Conservation (phyloP, 306 rosid genomes). For the Quercus dentata region DNA sequence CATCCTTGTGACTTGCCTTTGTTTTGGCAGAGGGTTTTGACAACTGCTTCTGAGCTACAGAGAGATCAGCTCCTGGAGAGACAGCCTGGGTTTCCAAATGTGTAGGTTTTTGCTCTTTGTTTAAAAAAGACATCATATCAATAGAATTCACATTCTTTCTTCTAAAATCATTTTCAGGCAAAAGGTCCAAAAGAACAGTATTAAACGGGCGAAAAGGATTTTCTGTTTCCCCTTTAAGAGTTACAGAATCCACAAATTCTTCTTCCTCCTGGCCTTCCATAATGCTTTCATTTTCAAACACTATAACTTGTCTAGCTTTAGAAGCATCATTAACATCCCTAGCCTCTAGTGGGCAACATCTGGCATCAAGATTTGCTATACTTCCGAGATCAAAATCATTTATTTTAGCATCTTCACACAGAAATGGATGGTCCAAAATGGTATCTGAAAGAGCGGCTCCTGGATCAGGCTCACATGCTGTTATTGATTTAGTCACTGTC, state of each 20-base stretch:
- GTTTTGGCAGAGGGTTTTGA: slow-evolving; percentile 5
- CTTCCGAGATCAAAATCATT: slow-evolving; percentile 6
- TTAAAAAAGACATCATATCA: background rate
- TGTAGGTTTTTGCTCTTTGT: slow-evolving; percentile 1
- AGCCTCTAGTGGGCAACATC: background rate
- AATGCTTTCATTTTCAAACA: slow-evolving; percentile 10
- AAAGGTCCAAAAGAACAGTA: background rate
- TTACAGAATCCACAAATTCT: slow-evolving; percentile 2
- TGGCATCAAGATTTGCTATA: background rate
- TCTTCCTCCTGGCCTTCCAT: slow-evolving; percentile 15
- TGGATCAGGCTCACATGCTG: slow-evolving; percentile 2
- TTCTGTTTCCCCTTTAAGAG: slow-evolving; percentile 10
- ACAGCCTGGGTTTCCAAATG: background rate
- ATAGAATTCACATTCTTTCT: background rate
- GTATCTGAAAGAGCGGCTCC: background rate
- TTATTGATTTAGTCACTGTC: background rate
- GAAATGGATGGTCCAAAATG: slow-evolving; percentile 10
- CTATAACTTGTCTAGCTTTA: background rate
- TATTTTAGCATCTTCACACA: background rate
- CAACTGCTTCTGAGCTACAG: slow-evolving; percentile 19
- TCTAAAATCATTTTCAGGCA: background rate
- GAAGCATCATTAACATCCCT: background rate
- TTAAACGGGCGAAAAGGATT: background rate
- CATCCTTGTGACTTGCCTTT: slow-evolving; percentile 14
- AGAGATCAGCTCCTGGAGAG: background rate